Conservation (phyloP, 352 stramenopile genomes). For the Phytopythium aichiense region DNA sequence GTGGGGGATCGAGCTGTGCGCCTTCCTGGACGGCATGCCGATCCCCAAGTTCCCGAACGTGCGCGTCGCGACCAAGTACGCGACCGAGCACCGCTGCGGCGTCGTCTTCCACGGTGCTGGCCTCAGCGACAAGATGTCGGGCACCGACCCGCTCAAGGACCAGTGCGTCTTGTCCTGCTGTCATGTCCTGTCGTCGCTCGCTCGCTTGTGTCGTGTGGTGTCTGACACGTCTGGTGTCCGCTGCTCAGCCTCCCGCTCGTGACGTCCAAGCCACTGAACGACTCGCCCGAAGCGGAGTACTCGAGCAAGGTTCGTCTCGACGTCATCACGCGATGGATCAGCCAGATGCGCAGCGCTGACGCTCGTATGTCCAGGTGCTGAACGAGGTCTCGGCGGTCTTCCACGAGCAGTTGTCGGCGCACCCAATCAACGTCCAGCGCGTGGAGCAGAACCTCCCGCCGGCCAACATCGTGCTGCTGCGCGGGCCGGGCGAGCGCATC, state of each 20-base stretch:
- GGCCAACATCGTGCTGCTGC: constrained; percentile 83
- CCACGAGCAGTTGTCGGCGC: constrained; percentile 49
- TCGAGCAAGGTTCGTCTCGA: constrained; percentile 40
- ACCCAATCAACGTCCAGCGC: constrained; percentile 77
- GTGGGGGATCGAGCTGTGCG: constrained; percentile 83
- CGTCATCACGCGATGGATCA: not conserved
- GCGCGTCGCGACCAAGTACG: constrained; percentile 77
- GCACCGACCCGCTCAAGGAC: constrained; percentile 86
- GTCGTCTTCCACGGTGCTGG: constrained; percentile 81
- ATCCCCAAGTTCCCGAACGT: constrained; percentile 64
- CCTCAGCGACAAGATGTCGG: constrained; percentile 83
- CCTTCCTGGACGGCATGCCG: constrained; percentile 58
- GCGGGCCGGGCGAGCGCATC: constrained; percentile 81
- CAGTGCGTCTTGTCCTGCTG: constrained; percentile 38
- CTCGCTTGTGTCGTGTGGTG: not conserved
- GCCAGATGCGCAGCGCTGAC: not conserved
- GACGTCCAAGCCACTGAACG: constrained; percentile 53
- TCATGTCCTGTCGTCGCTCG: not conserved
- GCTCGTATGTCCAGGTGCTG: constrained; percentile 32
- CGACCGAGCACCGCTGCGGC: constrained; percentile 83
- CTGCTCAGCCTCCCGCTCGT: constrained; percentile 56
- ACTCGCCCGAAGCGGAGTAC: constrained; percentile 63
- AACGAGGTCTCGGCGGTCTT: constrained; percentile 76
- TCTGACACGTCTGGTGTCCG: constrained; percentile 1
- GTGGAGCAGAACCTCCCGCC: constrained; percentile 46